Conservation (phyloP, 768 basidiomycete genomes). For the Termitomyces sp. region DNA sequence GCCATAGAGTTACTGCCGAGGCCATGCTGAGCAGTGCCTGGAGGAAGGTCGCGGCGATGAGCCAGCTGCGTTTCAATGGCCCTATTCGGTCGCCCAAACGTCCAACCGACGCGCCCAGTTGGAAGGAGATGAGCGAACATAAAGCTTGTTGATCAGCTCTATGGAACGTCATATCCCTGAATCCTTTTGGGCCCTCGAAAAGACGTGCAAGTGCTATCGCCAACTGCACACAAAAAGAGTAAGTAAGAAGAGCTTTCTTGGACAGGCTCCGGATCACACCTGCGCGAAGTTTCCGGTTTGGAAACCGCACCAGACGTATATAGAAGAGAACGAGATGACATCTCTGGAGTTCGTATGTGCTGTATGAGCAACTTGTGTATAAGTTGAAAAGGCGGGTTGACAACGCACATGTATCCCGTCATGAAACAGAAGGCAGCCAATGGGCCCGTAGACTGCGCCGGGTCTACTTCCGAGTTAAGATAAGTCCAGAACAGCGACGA, state of each 20-base stretch:
- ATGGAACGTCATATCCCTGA: slow-evolving; percentile 61
- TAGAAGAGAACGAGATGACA: slow-evolving; percentile 68
- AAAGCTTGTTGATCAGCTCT: slow-evolving; percentile 81
- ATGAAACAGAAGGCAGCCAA: slow-evolving; percentile 71
- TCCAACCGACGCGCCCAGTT: slow-evolving; percentile 69
- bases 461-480: slow-evolving; percentile 46
- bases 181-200: slow-evolving; percentile 47
- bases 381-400: not conserved
- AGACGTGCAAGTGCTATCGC: slow-evolving; percentile 77
- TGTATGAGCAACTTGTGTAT: not conserved
- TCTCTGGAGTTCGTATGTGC: slow-evolving; percentile 37
- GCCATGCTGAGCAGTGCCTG: slow-evolving; percentile 77
- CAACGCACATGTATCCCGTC: slow-evolving; percentile 70
- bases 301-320: slow-evolving; percentile 84
- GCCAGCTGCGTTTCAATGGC: slow-evolving; percentile 68
- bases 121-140: slow-evolving; percentile 72
- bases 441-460: slow-evolving; percentile 44
- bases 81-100: slow-evolving; percentile 80
- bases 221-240: slow-evolving; percentile 38
- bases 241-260: not conserved
- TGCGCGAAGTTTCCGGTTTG: slow-evolving; percentile 78
- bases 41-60: slow-evolving; percentile 62
- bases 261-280: slow-evolving; percentile 30
- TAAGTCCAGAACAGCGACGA: slow-evolving; percentile 32
- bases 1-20: slow-evolving; percentile 67